Base-by-base conservation (phyloP, 139 green algal species). In the Dunaliella sp. region DNA sequence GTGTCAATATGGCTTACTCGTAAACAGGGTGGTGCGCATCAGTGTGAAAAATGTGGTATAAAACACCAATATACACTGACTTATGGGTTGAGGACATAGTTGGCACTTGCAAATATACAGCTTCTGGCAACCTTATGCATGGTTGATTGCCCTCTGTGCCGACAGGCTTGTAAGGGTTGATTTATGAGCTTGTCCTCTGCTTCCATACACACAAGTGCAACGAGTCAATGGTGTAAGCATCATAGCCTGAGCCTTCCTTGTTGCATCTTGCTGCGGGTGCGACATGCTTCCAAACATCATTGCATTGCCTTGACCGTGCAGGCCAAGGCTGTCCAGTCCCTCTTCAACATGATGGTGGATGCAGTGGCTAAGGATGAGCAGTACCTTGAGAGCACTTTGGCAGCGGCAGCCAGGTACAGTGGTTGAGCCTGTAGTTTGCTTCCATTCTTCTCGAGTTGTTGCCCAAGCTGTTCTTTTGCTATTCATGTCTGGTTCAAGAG, bases 261-360 rank as follows among this genome's bases (percentile, higher is more conserved):
- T 1, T 65, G 84, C 1, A 77, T 82, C 0, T 96, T 96, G 76
- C 31, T 89, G 36, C 75, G 90, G 79, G 90, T 90, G 72, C 21
- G 73, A 3, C 16, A 31, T 79, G 73, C 26, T n/a, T n/a, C n/a
- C n/a, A n/a, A n/a, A n/a, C 22, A 79, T 36, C 73, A 30, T 79
- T 33, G 12, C n/a, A 31, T 82, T 26, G 3, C 35, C 31, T 34
- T 81, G 31, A 36, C 22, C n/a, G n/a, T 75, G 0, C 89, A 94
- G 81, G 96, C 95, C 28, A 88, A 93, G 80, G 76, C 87, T 2
- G 82, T 95, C 0, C 94, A 95, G 90, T 86, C 90, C 16, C 31
- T 92, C 3, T 97, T 99, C 92, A 98, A 97, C 86, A 80, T 38
- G 0, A 80, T 99, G 59, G 93, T 98, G 3, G 95, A 98, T 81